Evolutionary conservation across 1,139 yeast species (phyloP).

Genomic region (Arxiozyma slooffiae): DNA sequence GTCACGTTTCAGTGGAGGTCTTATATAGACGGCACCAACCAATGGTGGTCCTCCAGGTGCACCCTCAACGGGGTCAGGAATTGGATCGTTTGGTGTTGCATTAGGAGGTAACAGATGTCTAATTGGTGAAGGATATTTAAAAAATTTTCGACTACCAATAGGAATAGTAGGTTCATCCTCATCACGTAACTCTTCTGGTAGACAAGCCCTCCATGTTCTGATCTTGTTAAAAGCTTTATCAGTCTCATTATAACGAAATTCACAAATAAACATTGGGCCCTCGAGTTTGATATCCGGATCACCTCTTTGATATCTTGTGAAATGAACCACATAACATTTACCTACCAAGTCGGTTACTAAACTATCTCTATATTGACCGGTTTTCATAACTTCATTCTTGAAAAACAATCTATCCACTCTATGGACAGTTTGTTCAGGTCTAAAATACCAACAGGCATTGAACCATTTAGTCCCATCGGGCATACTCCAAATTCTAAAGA

Average conservation of each 20-base stretch:
- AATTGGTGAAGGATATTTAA: constrained; percentile 75
- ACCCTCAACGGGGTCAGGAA: constrained; percentile 73
- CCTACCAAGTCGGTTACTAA: constrained; percentile 77
- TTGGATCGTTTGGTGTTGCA: constrained; percentile 60
- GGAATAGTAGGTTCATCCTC: constrained; percentile 74
- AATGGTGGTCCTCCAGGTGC: constrained; percentile 82
- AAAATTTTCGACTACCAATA: constrained; percentile 46
- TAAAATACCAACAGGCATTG: constrained; percentile 94
- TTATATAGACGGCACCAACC: constrained; percentile 77
- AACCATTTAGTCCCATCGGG: constrained; percentile 78
- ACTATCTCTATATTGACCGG: constrained; percentile 95
- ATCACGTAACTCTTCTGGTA: constrained; percentile 91
- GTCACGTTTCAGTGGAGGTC: constrained; percentile 67
- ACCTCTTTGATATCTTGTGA: constrained; percentile 89
- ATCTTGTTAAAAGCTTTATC: constrained; percentile 87
- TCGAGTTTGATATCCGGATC: constrained; percentile 79
- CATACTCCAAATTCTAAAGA: constrained; percentile 80
- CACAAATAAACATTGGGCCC: constrained; percentile 88
- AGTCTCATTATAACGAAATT: constrained; percentile 82
- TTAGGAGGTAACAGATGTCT: constrained; percentile 63
- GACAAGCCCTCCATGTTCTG: constrained; percentile 96
- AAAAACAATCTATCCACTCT: constrained; percentile 79
- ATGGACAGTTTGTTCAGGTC: constrained; percentile 97
- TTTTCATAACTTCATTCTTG: constrained; percentile 89
- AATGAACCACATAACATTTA: constrained; percentile 88